A percentile compares a stretch with the other conserved stretches of the same genome.
Conservation (phyloP, 306 rosid genomes). For the Gleditsia sinensis region DNA sequence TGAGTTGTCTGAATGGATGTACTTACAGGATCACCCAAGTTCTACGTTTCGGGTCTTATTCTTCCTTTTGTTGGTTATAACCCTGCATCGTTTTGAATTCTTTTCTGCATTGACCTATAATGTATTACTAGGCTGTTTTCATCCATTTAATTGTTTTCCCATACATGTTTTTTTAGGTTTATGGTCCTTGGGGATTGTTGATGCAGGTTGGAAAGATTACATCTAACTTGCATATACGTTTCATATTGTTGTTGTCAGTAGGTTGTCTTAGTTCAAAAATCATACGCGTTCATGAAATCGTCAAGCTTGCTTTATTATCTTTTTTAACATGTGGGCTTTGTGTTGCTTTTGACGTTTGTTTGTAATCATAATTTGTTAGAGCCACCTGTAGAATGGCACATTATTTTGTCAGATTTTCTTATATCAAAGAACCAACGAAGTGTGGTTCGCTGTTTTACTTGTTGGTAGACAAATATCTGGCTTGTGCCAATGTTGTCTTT, state of each 20-base stretch:
- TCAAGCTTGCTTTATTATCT: constrained; percentile 23
- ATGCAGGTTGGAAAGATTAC: constrained; percentile 42
- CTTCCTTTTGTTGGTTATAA: constrained; percentile 49
- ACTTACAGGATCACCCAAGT: constrained; percentile 31
- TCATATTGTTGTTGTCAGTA: constrained; percentile 32
- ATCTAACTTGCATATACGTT: constrained; percentile 55
- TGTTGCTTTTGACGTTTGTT: constrained; percentile 40
- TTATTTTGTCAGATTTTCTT: constrained; percentile 40
- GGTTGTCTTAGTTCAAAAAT: constrained; percentile 39
- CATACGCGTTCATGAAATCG: constrained; percentile 61
- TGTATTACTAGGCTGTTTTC: constrained; percentile 29
- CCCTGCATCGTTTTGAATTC: constrained; percentile 36
- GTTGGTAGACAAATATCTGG: constrained; percentile 32
- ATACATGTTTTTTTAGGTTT: constrained; percentile 34
- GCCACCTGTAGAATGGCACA: constrained; percentile 35
- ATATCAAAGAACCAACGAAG: constrained; percentile 31
- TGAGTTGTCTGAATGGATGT: constrained; percentile 36
- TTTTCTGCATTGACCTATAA: constrained; percentile 24
- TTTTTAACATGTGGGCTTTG: not conserved
- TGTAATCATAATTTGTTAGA: constrained; percentile 42
- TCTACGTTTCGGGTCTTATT: constrained; percentile 34
- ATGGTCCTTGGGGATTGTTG: constrained; percentile 37
- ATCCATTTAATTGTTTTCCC: constrained; percentile 39
- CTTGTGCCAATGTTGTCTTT: constrained; percentile 39
- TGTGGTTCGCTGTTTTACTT: constrained; percentile 39